Conservation (phyloP, 805 yeast species). For the Metschnikowia lachancei region DNA sequence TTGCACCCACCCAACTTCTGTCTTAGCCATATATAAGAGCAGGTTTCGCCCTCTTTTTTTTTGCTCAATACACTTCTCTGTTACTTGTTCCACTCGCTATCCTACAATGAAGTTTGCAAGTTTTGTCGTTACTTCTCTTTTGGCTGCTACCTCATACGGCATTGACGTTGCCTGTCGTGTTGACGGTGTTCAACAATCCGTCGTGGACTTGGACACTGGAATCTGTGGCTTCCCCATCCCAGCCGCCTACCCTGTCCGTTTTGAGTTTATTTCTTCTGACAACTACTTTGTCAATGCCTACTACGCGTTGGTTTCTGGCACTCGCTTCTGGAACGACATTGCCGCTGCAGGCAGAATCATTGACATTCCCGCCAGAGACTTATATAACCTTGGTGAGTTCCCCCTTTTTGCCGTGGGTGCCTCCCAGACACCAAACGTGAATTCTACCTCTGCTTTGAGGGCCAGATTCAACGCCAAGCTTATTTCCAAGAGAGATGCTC, state of each 20-base stretch:
- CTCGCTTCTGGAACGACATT: constrained; percentile 36
- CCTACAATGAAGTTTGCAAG: constrained; percentile 20
- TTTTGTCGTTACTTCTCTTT: constrained; percentile 22
- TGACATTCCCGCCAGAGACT: constrained; percentile 30
- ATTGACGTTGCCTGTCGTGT: constrained; percentile 38
- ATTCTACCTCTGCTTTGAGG: constrained; percentile 42
- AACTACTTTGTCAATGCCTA: constrained; percentile 36
- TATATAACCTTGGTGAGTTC: constrained; percentile 24
- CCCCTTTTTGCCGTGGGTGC: constrained; percentile 32
- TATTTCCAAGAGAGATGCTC: constrained; percentile 33
- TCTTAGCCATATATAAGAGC: neutral
- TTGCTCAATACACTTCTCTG: neutral
- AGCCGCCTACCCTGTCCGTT: constrained; percentile 24
- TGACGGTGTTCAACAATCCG: constrained; percentile 31
- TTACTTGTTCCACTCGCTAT: constrained; percentile 13
- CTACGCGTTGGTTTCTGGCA: constrained; percentile 27
- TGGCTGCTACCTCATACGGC: constrained; percentile 28
- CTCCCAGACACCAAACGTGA: constrained; percentile 29
- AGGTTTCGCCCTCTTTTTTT: neutral
- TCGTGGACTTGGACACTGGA: constrained; percentile 42
- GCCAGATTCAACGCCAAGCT: constrained; percentile 32
- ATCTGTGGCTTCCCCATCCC: constrained; percentile 39
- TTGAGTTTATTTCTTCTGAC: constrained; percentile 27
- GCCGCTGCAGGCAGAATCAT: constrained; percentile 31
- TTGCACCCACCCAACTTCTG: too few species aligned